phyloP scores from a whole-genome alignment of 164 flowering plant genomes.

The Paratinospora sagittata region DNA sequence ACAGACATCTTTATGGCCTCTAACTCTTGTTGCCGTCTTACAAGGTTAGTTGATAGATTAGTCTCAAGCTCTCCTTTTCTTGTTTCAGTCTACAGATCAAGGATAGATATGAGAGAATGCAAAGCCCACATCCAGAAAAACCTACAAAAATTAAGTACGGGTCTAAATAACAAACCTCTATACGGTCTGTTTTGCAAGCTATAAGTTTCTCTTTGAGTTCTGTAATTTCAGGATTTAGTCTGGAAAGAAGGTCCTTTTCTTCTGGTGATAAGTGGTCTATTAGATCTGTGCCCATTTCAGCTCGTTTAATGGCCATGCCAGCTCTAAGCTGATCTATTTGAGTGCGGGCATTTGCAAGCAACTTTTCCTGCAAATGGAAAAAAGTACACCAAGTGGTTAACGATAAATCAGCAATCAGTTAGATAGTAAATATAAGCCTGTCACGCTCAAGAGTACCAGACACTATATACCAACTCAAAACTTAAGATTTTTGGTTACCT shows the following conservation, averaged over 20 bases:
- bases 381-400: background rate
- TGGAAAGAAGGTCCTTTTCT: conserved; percentile 66
- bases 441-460: background rate
- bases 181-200: conserved; percentile 64
- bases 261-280: conserved; percentile 75
- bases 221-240: conserved; percentile 86
- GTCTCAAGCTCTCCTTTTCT: conserved; percentile 95
- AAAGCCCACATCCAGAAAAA: conserved; percentile 5
- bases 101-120: conserved; percentile 11
- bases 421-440: background rate
- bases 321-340: conserved; percentile 83
- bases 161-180: conserved; percentile 55
- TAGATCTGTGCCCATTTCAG: conserved; percentile 93
- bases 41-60: conserved; percentile 82
- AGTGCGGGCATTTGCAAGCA: conserved; percentile 49
- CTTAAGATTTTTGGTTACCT: conserved; percentile 35
- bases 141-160: background rate
- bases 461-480: background rate
- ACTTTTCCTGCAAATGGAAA: conserved; percentile 53
- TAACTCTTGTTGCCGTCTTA: conserved; percentile 76
- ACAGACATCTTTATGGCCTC: conserved; percentile 49
- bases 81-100: conserved; percentile 58
- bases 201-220: conserved; percentile 70
- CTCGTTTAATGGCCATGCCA: conserved; percentile 60
- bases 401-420: background rate